A percentile compares a stretch with the other conserved stretches of the same genome.
Evolutionary conservation across 176 grass and related monocot genomes (phyloP).

Genomic region (Echinochloa phyllopogon): DNA sequence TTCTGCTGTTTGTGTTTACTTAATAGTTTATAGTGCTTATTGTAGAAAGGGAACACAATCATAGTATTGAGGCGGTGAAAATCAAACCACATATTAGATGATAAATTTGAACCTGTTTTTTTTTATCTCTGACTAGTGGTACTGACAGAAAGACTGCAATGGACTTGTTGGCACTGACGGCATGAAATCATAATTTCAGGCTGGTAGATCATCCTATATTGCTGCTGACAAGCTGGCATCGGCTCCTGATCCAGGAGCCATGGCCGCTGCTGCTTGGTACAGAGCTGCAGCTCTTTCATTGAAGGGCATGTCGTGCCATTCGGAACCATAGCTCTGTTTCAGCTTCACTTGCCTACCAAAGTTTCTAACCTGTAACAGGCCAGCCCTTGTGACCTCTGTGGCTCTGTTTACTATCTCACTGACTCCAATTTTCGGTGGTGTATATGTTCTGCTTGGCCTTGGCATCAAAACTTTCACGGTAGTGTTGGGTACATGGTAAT

Average conservation of each 20-base stretch:
- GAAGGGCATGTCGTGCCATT: conserved; percentile 34
- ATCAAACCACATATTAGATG: not conserved
- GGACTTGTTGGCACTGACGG: not conserved
- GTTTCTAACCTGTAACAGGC: not conserved
- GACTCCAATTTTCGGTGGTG: not conserved
- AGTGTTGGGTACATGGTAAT: not conserved
- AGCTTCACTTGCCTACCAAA: not conserved
- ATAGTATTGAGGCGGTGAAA: conserved; percentile 17
- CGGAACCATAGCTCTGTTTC: conserved; percentile 6
- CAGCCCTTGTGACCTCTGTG: not conserved
- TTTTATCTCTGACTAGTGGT: not conserved
- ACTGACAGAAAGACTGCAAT: not conserved
- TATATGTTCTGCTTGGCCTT: not conserved
- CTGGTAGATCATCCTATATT: conserved; percentile 84
- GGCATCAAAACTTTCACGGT: conserved; percentile 2
- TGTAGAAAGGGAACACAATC: not conserved
- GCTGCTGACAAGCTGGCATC: conserved; percentile 61
- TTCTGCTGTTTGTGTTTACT: not conserved
- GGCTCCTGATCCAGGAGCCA: conserved; percentile 90
- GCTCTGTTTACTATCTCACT: not conserved
- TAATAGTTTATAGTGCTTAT: not conserved
- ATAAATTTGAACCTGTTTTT: not conserved
- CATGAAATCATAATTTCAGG: conserved; percentile 53
- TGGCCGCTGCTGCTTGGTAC: conserved; percentile 93
- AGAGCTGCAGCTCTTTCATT: conserved; percentile 63